Percentiles rank a stretch among this genome's conserved stretches.
phyloP scores from a whole-genome alignment of 169 alveolate genomes.

The Eimeria maxima region DNA sequence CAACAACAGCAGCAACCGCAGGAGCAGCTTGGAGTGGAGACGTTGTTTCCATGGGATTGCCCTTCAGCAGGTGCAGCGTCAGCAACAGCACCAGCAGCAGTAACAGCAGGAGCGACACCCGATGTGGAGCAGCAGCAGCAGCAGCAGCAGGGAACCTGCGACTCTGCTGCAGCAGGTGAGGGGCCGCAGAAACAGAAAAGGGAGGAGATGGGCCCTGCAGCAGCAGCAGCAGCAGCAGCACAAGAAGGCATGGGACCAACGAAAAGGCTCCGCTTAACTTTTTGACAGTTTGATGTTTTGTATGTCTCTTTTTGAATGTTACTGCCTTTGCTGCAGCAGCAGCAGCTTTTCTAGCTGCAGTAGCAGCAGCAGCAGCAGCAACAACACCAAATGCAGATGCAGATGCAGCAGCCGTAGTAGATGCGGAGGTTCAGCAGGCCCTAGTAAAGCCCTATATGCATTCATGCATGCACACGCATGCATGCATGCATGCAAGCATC shows the following conservation, averaged over 20 bases:
- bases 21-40: background rate
- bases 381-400: background rate
- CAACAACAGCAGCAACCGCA: background rate
- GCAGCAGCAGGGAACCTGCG: background rate
- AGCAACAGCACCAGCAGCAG: constrained; percentile 5
- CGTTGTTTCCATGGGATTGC: background rate
- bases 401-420: background rate
- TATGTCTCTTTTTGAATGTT: background rate
- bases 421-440: background rate
- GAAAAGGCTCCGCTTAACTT: constrained; percentile 18
- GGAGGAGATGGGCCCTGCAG: constrained; percentile 17
- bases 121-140: constrained; percentile 39
- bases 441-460: background rate
- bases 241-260: constrained; percentile 14
- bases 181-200: constrained; percentile 3
- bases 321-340: constrained; percentile 8
- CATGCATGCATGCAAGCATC: constrained; percentile 29
- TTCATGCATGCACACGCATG: constrained; percentile 5
- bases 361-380: constrained; percentile 9
- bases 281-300: background rate
- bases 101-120: constrained; percentile 7
- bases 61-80: background rate
- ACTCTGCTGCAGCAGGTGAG: background rate
- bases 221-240: constrained; percentile 47
- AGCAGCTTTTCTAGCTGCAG: background rate